Base-by-base conservation (phyloP, 2,329 filamentous ascomycete genomes). In the Trichophyton simii region DNA sequence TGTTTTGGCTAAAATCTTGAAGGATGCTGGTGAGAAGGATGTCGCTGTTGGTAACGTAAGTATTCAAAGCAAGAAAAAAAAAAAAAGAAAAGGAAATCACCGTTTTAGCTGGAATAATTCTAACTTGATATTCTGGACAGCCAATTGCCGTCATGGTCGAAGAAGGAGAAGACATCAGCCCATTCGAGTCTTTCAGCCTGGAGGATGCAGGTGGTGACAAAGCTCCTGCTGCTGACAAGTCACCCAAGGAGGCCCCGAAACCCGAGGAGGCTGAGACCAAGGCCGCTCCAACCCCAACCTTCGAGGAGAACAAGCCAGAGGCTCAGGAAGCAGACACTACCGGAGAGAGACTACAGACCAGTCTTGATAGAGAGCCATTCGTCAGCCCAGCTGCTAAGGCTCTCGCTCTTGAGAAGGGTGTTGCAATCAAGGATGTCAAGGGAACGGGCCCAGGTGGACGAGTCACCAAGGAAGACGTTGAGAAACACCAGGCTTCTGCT, bases 121-220 rank as follows among this genome's bases (percentile, higher is more conserved):
- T 31, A 25, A 38, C 20, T 15, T 57, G 15, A 36, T 58, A 41
- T 36, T 25, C 61, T 13, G 58, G 11, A 62, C 61, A 99, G 94
- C 94, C 95, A 67, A 99, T 99, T 72, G 95, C 92, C 65, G 84
- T 99, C 66, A 82, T 97, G 73, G 87, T 97, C 66, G 92, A 96
- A 72, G 92, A 97, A 72, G 91, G 88, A 63, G 83, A 82, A 75
- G 92, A 99, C 73, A 80, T 96, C 67, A 81, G 86, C 58, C 87
- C 91, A 59, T 99, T 99, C 76, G 90, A 91, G 72, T 84, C 84
- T 66, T 99, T 96, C 80, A 87, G 85, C 67, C 76, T 94, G 64
- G 86, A 89, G 68, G 94, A 99, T 77, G 94, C 94, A 68, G 94
- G 92, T 70, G 92, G 91, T 72, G 87, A 91, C 67, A 86, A 86